Evolutionary conservation across 306 rosid genomes (phyloP), one percentile per base, ranked within the genome.

Genomic region (Echinosophora koreensis): DNA sequence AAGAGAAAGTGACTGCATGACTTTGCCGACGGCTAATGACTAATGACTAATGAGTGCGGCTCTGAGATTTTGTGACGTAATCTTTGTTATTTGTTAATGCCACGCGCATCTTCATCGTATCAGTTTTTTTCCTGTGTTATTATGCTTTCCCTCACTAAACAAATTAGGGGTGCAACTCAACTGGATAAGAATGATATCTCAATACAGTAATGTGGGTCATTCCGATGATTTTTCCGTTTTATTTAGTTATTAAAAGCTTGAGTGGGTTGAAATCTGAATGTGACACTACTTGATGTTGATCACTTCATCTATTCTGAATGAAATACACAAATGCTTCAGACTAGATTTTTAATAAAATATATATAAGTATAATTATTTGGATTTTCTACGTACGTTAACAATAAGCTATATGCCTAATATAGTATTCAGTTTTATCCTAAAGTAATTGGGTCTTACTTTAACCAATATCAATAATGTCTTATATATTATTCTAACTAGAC

Each of bases 31-130:
- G 84, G 74, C 81, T 62, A 47, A 61, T 61, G 51, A 75, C 22
- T 22, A 22, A 22, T 22, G 22, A 22, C 22, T 22, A 22, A 61
- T 61, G 51, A 75, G 71, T 67, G 56, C 2, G 41, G 11, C 61
- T 62, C 34, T 39, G 49, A 82, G 79, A 77, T 77, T 77, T 69
- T 63, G 58, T 77, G 81, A 82, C 74, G 69, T 11, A 76, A 22
- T 10, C 14, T 44, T 44, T 44, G 65, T 82, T 78, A 64, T 69
- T 76, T n/a, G 69, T 44, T 82, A 52, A 22, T 7, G 39, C 39
- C 82, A 71, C 56, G 78, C 78, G 70, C 73, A 76, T 34, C 64
- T 12, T 66, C 4, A 54, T 64, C n/a, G 30, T 5, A 11, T 11
- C 44, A n/a, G 4, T 5, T 57, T 75, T 75, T 47, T 3, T 59